phyloP scores from a whole-genome alignment of 1,284 basidiomycete genomes.

The Cutaneotrichosporon mucoides region DNA sequence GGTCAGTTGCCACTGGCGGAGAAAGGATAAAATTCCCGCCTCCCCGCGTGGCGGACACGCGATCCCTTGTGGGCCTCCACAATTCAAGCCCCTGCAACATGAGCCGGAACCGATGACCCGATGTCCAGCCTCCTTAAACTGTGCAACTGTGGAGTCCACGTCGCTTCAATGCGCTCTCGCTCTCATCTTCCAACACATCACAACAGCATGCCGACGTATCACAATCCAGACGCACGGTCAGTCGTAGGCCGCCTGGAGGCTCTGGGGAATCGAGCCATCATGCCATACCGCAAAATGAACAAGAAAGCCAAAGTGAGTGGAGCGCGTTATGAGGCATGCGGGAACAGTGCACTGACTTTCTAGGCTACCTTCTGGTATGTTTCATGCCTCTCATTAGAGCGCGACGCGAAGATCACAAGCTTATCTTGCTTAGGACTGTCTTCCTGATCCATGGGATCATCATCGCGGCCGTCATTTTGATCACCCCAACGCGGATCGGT shows the following conservation, averaged over 20 bases:
- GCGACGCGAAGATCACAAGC: slow-evolving; percentile 1
- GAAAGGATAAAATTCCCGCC: background rate
- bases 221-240: background rate
- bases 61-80: background rate
- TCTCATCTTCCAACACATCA: background rate
- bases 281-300: slow-evolving; percentile 28
- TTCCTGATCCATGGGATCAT: slow-evolving; percentile 25
- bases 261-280: background rate
- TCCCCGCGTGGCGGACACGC: background rate
- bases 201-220: background rate
- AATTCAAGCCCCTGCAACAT: background rate
- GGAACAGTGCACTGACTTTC: too few species aligned
- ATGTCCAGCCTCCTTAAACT: too few species aligned
- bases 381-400: background rate
- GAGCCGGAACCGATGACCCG: too few species aligned
- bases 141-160: background rate
- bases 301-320: slow-evolving; percentile 31
- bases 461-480: slow-evolving; percentile 32
- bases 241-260: background rate
- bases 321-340: too few species aligned
- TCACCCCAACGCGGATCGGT: slow-evolving; percentile 42
- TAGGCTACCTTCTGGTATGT: slow-evolving; percentile 32
- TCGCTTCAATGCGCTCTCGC: background rate
- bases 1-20: background rate
- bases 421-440: slow-evolving; percentile 16